These are phyloP conservation scores for Microcos paniculata DNA, from an alignment of 345 rosid genomes.

Conservation along the genomic window DNA sequence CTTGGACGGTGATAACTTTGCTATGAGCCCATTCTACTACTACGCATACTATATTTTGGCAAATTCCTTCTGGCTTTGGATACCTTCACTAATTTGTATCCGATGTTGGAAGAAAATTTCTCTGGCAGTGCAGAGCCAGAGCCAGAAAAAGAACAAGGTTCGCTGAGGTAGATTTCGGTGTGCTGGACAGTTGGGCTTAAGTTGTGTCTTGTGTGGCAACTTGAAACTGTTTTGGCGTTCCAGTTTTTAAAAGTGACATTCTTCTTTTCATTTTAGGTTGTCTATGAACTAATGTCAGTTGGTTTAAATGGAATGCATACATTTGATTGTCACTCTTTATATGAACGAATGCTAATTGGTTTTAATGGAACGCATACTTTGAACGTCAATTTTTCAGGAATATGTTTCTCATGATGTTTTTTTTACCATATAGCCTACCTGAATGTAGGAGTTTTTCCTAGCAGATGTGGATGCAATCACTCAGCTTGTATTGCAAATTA, in stretches of 20 bases:
- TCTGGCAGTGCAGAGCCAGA: constrained; percentile 33
- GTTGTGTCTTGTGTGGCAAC: not conserved
- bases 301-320: not conserved
- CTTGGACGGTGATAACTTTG: constrained; percentile 85
- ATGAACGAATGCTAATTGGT: not conserved
- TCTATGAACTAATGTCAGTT: not conserved
- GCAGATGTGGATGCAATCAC: not conserved
- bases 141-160: constrained; percentile 51
- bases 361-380: not conserved
- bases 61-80: constrained; percentile 71
- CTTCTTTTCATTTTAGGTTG: not conserved
- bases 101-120: constrained; percentile 88
- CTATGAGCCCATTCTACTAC: constrained; percentile 57
- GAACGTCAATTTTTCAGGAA: not conserved
- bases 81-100: constrained; percentile 57
- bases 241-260: not conserved
- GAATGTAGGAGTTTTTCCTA: not conserved
- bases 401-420: not conserved
- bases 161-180: constrained; percentile 29
- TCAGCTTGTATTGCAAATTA: not conserved
- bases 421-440: not conserved
- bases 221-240: not conserved
- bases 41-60: constrained; percentile 67
- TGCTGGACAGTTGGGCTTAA: not conserved
- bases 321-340: not conserved